Evolutionary conservation across 345 rosid genomes (phyloP).

Genomic region (Hevea brasiliensis): DNA sequence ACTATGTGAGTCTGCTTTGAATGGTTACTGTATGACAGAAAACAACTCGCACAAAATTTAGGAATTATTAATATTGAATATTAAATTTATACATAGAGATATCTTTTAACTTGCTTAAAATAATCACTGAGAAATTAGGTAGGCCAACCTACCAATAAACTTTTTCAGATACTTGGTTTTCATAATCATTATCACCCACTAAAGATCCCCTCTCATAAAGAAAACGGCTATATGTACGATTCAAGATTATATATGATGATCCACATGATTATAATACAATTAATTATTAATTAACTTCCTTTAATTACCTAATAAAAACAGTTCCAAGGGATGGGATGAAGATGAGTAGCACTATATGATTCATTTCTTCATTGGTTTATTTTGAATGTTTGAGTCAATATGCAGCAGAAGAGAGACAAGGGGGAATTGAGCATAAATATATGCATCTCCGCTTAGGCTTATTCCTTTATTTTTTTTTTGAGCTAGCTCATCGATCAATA

Average conservation of each 20-base stretch:
- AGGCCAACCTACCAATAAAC: constrained; percentile 6
- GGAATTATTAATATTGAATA: no score
- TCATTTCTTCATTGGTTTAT: neutral
- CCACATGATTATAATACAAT: constrained; percentile 8
- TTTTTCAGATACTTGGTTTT: neutral
- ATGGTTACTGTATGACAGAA: no score
- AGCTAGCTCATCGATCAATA: constrained; percentile 5
- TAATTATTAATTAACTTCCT: neutral
- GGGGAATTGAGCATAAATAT: no score
- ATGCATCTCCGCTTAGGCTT: neutral
- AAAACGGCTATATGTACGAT: neutral
- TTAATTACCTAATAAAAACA: neutral
- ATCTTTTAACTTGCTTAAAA: constrained; percentile 1
- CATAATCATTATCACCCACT: neutral
- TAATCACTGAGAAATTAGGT: constrained; percentile 7
- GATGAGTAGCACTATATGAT: no score
- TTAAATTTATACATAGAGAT: neutral
- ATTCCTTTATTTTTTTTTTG: neutral
- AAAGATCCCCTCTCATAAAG: neutral
- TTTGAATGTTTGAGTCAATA: neutral
- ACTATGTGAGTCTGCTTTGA: no score
- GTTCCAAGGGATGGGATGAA: no score
- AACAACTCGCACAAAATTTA: no score
- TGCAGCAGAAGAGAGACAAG: neutral
- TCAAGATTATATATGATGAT: neutral